Base-by-base conservation (phyloP, 83 land plant genomes). In the Picea abies region DNA sequence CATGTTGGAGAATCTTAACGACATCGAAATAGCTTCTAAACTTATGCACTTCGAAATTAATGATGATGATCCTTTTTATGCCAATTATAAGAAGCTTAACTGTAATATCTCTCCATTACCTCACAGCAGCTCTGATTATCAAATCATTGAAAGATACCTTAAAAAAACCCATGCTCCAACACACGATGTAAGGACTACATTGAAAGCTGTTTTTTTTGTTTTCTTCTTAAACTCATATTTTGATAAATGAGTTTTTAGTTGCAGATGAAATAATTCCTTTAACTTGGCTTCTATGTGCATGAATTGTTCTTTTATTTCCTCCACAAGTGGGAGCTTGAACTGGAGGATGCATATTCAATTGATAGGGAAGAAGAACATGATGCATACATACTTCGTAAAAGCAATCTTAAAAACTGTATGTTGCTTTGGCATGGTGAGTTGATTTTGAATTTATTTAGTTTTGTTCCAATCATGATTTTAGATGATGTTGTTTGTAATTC, bases 391-490 rank as follows among this genome's bases (percentile, higher is more conserved):
- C 86, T 92, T 2, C 82, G 84, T 60, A 90, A 94, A 81, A 52
- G 58, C 58, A 86, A 88, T 66, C 92, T 92, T 60, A 83, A 87
- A 60, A 97, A 97, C 81, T 90, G 89, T 64, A 95, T 94, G 99
- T 87, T 97, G 41, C 88, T 97, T 7, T 97, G 99, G 99, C 99
- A 97, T 91, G 99, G 99, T 90, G 76, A 85, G 90, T 82, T 52
- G 73, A 60, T 61, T 76, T 52, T 25, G 15, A 7, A 76, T 81
- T n/a, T 52, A 79, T 49, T 8, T 49, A 9, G 11, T 49, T 35
- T 66, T 67, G 2, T 23, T 1, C n/a, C 49, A 7, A 49, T 16
- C 20, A 25, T 22, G 20, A 35, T 60, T 49, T 56, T 20, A 12
- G 4, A 19, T 72, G 22, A n/a, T n/a, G n/a, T 1, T 72, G 16